A percentile compares a stretch with the other conserved stretches of the same genome.
These are phyloP conservation scores for Geranium incanum DNA, from an alignment of 441 rosid species.

Conservation along the genomic window DNA sequence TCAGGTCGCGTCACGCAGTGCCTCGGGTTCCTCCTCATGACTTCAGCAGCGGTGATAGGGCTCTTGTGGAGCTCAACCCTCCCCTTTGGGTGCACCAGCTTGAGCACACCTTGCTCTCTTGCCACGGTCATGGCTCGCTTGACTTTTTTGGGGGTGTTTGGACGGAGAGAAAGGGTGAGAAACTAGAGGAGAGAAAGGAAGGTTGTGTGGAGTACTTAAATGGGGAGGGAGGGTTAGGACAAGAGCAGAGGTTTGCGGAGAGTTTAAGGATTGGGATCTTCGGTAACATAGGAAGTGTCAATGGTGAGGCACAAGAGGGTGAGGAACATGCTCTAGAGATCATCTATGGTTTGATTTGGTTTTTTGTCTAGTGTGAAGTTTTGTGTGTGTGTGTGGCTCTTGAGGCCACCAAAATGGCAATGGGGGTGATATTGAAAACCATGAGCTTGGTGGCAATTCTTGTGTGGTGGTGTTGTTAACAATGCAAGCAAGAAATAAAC, in stretches of 20 bases:
- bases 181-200: background rate
- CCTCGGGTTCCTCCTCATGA: conserved; percentile 38
- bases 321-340: background rate
- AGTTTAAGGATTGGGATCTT: background rate
- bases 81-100: conserved; percentile 37
- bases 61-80: conserved; percentile 22
- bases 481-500: too few relatives aligned
- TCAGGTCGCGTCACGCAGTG: conserved; percentile 39
- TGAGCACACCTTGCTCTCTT: conserved; percentile 22
- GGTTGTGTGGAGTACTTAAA: background rate
- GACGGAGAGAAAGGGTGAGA: too few relatives aligned
- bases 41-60: conserved; percentile 28
- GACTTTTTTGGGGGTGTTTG: background rate
- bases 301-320: background rate
- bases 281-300: background rate
- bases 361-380: background rate
- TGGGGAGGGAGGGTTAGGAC: background rate
- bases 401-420: background rate
- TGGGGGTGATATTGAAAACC: background rate
- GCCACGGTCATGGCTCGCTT: background rate
- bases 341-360: background rate
- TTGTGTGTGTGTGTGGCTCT: background rate
- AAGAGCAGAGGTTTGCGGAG: conserved; percentile 4
- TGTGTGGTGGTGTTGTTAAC: background rate
- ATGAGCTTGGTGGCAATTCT: background rate